Percentiles rank a stretch among this genome's conserved stretches.
Conservation (phyloP, 495 filamentous ascomycete genomes). For the Penicillium cosmopolitanum region DNA sequence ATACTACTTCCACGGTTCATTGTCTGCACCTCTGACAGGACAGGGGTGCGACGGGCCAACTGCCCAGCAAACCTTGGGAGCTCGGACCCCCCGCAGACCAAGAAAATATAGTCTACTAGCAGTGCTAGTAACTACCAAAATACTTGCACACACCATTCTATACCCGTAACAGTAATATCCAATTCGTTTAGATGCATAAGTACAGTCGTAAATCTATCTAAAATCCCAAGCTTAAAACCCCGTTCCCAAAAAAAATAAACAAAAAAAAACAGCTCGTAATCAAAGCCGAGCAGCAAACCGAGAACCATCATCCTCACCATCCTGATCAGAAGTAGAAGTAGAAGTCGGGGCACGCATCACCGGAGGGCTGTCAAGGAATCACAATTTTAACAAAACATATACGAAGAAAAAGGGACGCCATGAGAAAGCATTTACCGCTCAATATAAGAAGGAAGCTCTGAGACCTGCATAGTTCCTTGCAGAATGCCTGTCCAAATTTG, state of each 20-base stretch:
- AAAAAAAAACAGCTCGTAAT: conserved; percentile 10
- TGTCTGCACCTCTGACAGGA: too few species aligned
- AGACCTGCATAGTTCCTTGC: conserved; percentile 45
- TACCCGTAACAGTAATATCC: neutral
- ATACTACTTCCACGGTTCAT: too few species aligned
- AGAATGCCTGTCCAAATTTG: conserved; percentile 36
- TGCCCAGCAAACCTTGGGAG: too few species aligned
- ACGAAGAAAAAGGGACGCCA: conserved; percentile 19
- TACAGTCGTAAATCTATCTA: conserved; percentile 28
- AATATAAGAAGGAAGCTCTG: conserved; percentile 48
- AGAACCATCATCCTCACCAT: conserved; percentile 25
- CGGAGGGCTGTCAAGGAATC: conserved; percentile 29
- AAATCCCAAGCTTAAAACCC: conserved; percentile 18
- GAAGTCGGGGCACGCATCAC: conserved; percentile 22
- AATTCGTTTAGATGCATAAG: conserved; percentile 23
- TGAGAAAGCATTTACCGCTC: conserved; percentile 43
- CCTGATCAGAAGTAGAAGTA: conserved; percentile 21
- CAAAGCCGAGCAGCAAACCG: conserved; percentile 31
- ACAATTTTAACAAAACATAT: conserved; percentile 39
- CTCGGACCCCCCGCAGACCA: too few species aligned
- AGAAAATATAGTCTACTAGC: too few species aligned
- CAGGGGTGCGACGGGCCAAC: too few species aligned
- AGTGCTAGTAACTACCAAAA: too few species aligned
- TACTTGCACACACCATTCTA: neutral
- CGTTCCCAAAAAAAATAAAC: neutral